Conservation (phyloP, 495 filamentous ascomycete species). For the Tuber brumale region DNA sequence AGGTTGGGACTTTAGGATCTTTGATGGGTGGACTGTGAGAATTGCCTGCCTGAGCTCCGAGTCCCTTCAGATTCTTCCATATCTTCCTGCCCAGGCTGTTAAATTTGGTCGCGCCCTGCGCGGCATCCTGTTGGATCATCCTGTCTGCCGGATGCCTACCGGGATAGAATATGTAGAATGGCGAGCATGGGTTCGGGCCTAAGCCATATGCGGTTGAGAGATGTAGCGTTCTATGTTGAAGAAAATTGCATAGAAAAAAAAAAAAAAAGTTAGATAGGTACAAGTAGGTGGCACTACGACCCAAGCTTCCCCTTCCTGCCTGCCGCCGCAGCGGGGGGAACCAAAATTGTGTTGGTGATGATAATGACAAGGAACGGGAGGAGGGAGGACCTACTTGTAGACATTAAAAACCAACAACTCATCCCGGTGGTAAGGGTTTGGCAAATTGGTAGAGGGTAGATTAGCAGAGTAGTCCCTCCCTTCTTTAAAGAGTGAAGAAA, state of each 20-base stretch:
- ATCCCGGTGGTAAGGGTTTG: conserved; percentile 5
- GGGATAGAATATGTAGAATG: conserved; percentile 30
- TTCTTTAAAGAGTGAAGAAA: conserved; percentile 9
- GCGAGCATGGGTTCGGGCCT: conserved; percentile 31
- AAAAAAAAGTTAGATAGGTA: background rate
- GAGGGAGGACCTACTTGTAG: conserved; percentile 18
- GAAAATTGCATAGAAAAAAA: background rate
- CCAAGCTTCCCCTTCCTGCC: background rate
- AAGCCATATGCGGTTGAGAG: conserved; percentile 20
- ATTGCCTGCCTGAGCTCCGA: background rate
- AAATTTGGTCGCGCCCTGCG: background rate
- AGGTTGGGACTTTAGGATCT: background rate
- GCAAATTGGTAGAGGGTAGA: background rate
- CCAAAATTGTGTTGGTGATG: background rate
- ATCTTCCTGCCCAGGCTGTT: background rate
- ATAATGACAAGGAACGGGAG: background rate
- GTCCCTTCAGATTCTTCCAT: background rate
- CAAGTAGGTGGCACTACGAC: background rate
- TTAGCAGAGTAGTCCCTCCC: conserved; percentile 10
- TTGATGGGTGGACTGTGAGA: background rate
- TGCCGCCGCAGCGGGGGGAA: too few species aligned
- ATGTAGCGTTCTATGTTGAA: conserved; percentile 16
- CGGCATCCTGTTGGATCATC: conserved; percentile 1
- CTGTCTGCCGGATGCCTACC: conserved; percentile 19
- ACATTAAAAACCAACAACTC: conserved; percentile 30